Evolutionary conservation across 192 early-diverging fungal species (phyloP), one percentile per base, ranked within the genome.

Genomic region (Dimargaris cristalligena): DNA sequence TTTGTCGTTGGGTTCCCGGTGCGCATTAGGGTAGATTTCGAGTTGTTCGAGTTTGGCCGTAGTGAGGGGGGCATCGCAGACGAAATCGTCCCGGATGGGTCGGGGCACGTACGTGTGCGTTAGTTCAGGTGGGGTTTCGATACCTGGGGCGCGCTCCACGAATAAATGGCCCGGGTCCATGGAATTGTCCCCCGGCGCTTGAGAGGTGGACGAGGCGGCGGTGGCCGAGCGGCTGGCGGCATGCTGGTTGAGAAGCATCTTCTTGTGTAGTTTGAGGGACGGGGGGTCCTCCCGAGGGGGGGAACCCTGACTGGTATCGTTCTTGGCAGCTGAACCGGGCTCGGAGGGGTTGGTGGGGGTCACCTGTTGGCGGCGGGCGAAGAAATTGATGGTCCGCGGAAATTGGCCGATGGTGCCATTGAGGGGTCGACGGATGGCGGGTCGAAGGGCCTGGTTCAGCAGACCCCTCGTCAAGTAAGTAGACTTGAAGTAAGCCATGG

Each of bases 51-150:
- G 67, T 31, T 79, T 73, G 3, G 67, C 50, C 2, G 82, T 75
- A 14, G 72, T 66, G 48, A 83, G 64, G 4, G 69, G 69, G 35
- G 57, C 56, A 45, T 73, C 69, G 23, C 69, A 68, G 67, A 72
- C 75, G 25, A 80, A 83, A 31, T 83, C 78, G 30, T 71, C 66
- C 13, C 81, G 74, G 73, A 87, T 84, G 1, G 84, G 84, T 33
- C 58, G 51, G 0, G 76, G 76, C 47, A 61, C 62, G 13, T 65
- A 44, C 13, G 67, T 33, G 59, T 60, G 59, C 59, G 44, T n/a
- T 22, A 60, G 59, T 23, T 60, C 44, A 3, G 41, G 44, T 4
- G 47, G 59, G 4, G 28, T 30, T 26, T 48, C 28, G 11, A 60
- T 34, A 44, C 45, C 59, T 3, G 47, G 59, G 25, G 23, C 25